Evolutionary conservation across 2,329 filamentous ascomycete species (phyloP), one percentile per base, ranked within the genome.

Genomic region (Microcera coccophila): DNA sequence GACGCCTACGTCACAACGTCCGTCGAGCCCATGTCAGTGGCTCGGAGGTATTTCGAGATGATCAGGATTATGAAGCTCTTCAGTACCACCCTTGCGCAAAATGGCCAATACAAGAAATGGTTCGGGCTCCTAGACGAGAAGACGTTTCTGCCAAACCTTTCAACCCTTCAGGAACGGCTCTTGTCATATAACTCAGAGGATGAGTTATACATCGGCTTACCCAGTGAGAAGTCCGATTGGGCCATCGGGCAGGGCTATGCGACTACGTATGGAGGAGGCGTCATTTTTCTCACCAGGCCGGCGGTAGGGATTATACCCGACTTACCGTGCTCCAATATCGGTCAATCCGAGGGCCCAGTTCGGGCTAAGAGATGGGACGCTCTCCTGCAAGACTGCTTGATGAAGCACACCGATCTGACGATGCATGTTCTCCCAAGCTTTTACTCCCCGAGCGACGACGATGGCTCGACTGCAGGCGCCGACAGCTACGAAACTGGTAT

Each of bases 61-160:
- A 55, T 66, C 2, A 49, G 61, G 10, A 54, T 62, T 16, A 52
- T 71, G 29, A 59, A 62, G 32, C 55, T 56, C 4, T 62, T 65
- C 33, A 57, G 55, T 4, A 62, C 59, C 3, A 62, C 58, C 4
- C 49, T 72, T 4, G 59, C 60, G 2, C 61, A 62, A 5, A 63
- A 62, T 12, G 66, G 64, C 4, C 56, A 62, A 16, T 48, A 54
- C 34, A 72, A 71, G 60, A 60, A 55, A 33, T 73, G 68, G 60
- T 66, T 68, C 28, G 71, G 63, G 1, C 57, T 75, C 1, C 49
- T 75, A 2, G 72, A 75, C 22, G 71, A 74, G 48, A 65, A 69
- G 41, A 59, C 73, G 37, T 75, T 75, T 52, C 63, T 75, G 36
- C 71, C 72, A 1, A 67, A 66, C 28, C 52, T 73, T 22, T 55